phyloP scores from a whole-genome alignment of 441 rosid genomes.

The Bruguiera hainesii region DNA sequence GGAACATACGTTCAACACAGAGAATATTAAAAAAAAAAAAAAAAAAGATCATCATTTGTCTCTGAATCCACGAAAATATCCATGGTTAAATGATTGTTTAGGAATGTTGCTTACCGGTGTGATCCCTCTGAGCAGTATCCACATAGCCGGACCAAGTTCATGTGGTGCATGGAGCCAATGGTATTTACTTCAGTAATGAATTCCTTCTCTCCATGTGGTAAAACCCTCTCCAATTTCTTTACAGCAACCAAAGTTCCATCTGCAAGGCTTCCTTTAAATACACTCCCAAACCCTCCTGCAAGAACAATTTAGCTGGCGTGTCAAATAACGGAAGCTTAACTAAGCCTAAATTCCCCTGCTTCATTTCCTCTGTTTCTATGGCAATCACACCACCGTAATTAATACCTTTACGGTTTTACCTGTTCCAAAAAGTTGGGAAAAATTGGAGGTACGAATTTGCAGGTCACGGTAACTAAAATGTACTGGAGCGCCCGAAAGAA shows the following conservation, averaged over 20 bases:
- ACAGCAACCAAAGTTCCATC: constrained; percentile 76
- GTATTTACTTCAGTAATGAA: constrained; percentile 92
- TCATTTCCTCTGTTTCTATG: constrained; percentile 11
- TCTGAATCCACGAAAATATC: not conserved
- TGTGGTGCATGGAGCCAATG: constrained; percentile 93
- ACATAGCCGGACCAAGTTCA: constrained; percentile 85
- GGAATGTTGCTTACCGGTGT: constrained; percentile 47
- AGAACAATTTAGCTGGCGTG: not conserved
- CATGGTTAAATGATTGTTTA: not conserved
- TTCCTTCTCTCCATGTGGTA: constrained; percentile 87
- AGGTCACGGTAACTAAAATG: constrained; percentile 67
- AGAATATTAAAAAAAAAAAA: not conserved
- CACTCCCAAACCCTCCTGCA: constrained; percentile 91
- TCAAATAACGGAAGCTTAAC: not conserved
- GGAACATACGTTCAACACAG: not conserved
- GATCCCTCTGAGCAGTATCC: constrained; percentile 87
- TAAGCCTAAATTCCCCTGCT: constrained; percentile 1
- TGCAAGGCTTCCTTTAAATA: constrained; percentile 68
- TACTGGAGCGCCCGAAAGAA: constrained; percentile 63
- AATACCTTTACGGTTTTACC: constrained; percentile 31
- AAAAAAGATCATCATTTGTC: not conserved
- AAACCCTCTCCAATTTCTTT: constrained; percentile 71
- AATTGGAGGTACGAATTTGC: constrained; percentile 60
- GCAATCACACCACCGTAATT: not conserved
- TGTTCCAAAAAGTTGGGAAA: constrained; percentile 74